A percentile compares a stretch with the other conserved stretches of the same genome.
Conservation (phyloP, 2,329 filamentous ascomycete species). For the Karstenula rhodostoma region DNA sequence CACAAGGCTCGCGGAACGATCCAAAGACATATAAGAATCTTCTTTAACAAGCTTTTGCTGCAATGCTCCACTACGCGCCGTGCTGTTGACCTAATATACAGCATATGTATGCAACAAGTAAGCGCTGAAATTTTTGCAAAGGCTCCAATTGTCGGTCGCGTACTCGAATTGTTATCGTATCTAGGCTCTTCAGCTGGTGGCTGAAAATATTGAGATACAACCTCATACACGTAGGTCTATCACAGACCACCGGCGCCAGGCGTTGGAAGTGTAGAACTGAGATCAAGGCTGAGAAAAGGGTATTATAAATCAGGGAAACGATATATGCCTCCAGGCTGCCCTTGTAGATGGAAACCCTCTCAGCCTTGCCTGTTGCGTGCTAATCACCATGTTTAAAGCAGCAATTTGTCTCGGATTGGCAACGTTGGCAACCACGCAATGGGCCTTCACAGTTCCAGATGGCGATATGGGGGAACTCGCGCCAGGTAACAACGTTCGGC, state of each 20-base stretch:
- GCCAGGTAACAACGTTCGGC: neutral
- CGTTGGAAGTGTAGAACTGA: neutral
- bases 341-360: neutral
- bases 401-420: neutral
- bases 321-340: neutral
- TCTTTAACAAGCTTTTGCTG: no score
- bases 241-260: neutral
- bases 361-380: no score
- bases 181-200: neutral
- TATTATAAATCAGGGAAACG: neutral
- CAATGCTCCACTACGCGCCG: no score
- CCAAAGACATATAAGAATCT: no score
- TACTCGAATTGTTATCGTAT: neutral
- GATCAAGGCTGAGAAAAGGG: neutral
- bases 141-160: neutral
- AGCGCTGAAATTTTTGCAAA: no score
- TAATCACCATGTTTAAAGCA: neutral
- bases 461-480: neutral
- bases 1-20: no score
- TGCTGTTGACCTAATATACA: no score
- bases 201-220: neutral
- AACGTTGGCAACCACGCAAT: neutral
- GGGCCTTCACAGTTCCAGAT: slow-evolving; percentile 1
- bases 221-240: neutral
- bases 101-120: no score